phyloP scores from a whole-genome alignment of 2,329 filamentous ascomycete species.

The Aspergillus pseudotamarii region DNA sequence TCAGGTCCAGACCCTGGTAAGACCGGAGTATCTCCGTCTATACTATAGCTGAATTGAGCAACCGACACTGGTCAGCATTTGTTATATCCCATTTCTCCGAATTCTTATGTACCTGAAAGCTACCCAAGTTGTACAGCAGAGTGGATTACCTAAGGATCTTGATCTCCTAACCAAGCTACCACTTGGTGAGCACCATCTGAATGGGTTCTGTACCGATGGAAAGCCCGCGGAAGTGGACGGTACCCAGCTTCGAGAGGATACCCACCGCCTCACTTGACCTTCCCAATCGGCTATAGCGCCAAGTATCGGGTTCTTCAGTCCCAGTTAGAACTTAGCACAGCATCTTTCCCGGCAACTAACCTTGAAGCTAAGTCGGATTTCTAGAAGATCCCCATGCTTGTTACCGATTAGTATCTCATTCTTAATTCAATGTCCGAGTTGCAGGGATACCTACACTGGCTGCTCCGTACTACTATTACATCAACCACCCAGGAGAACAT shows the following conservation, averaged over 20 bases:
- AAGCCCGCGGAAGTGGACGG: not conserved
- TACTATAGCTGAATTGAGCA: not conserved
- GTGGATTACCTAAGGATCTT: not conserved
- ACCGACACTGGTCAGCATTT: not conserved
- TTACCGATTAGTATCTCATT: conserved; percentile 15
- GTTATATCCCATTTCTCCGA: not conserved
- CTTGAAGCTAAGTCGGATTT: conserved; percentile 13
- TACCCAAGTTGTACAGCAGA: not conserved
- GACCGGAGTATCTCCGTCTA: conserved; percentile 12
- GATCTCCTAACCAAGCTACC: not conserved
- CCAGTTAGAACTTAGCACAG: not conserved
- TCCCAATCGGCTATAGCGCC: conserved; percentile 6
- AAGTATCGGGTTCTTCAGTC: conserved; percentile 1
- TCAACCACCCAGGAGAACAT: not conserved
- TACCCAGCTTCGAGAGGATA: not conserved
- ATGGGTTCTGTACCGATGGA: not conserved
- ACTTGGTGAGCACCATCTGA: not conserved
- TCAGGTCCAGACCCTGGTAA: conserved; percentile 9
- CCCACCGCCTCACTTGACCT: not conserved
- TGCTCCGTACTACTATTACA: conserved; percentile 4
- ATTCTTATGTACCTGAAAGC: not conserved
- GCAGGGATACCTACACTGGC: conserved; percentile 3
- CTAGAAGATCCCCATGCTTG: conserved; percentile 20
- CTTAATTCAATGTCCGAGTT: conserved; percentile 23
- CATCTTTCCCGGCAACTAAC: conserved; percentile 6